Evolutionary conservation across 2,329 filamentous ascomycete genomes (phyloP).

Genomic region (Aspergillus quadrilineatus): DNA sequence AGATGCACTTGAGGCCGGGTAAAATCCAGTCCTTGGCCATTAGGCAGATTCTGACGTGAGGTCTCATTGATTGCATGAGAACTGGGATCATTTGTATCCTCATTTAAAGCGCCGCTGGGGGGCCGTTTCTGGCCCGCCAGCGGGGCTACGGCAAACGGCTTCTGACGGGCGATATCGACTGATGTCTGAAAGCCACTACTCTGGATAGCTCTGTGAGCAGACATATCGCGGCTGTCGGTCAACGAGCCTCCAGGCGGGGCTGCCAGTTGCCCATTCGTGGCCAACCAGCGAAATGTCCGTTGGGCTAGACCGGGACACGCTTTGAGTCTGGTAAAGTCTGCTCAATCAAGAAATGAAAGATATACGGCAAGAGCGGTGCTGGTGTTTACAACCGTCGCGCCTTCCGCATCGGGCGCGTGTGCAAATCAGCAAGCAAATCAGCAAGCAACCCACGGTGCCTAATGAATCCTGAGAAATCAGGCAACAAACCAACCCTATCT

Average conservation of each 20-base stretch:
- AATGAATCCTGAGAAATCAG: background rate
- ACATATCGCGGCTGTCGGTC: slow-evolving; percentile 24
- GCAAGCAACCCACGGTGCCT: background rate
- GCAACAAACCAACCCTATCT: background rate
- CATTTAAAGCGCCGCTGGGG: slow-evolving; percentile 18
- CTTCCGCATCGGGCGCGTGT: background rate
- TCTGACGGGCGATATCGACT: slow-evolving; percentile 42
- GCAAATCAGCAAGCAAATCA: background rate
- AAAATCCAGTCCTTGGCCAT: slow-evolving; percentile 26
- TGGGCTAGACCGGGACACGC: background rate
- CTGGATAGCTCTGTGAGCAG: slow-evolving; percentile 37
- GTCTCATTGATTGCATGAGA: background rate
- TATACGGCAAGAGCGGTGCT: background rate
- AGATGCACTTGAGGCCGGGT: slow-evolving; percentile 29
- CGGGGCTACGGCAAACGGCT: slow-evolving; percentile 41
- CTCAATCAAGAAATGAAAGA: background rate
- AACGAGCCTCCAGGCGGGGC: background rate
- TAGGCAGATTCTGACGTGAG: background rate
- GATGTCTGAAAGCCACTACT: slow-evolving; percentile 55
- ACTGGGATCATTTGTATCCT: slow-evolving; percentile 6
- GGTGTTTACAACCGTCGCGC: background rate
- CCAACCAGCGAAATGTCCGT: background rate
- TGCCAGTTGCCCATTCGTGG: slow-evolving; percentile 9
- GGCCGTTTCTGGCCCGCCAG: slow-evolving; percentile 54
- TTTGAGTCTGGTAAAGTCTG: no score